These are phyloP conservation scores for Talaromyces marneffei DNA, from an alignment of 2,329 filamentous ascomycete genomes.

Conservation along the genomic window DNA sequence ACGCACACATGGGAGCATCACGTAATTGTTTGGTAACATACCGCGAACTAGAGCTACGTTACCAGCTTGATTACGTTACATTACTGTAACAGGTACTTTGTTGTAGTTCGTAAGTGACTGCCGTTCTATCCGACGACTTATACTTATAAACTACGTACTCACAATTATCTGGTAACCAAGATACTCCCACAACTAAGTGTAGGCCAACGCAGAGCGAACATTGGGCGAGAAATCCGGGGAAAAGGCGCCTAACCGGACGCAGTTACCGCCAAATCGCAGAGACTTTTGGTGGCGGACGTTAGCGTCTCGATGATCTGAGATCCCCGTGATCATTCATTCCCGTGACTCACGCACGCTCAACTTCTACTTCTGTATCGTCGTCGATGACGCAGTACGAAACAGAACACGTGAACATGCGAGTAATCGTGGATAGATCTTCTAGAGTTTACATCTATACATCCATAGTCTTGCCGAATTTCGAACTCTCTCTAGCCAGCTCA, in stretches of 20 bases:
- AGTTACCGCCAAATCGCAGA: background rate
- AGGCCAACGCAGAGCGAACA: background rate
- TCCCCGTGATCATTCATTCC: background rate
- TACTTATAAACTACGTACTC: background rate
- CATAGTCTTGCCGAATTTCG: constrained; percentile 46
- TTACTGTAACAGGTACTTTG: background rate
- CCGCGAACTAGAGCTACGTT: too few species aligned
- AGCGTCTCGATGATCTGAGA: constrained; percentile 12
- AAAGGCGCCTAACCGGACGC: background rate
- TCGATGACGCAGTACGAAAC: background rate
- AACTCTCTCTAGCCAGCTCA: constrained; percentile 52
- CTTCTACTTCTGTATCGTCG: too few species aligned
- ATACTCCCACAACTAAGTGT: background rate
- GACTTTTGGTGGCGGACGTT: background rate
- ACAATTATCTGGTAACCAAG: background rate
- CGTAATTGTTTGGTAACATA: background rate
- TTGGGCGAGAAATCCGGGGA: constrained; percentile 2
- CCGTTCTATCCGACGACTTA: background rate
- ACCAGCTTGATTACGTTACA: background rate
- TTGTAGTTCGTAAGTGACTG: background rate
- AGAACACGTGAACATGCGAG: background rate
- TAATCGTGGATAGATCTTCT: background rate
- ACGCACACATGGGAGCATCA: constrained; percentile 10
- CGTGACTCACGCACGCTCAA: background rate
- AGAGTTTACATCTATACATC: constrained; percentile 21